Base-by-base conservation (phyloP, 2,329 filamentous ascomycete genomes). In the Stagonosporopsis vannaccii region DNA sequence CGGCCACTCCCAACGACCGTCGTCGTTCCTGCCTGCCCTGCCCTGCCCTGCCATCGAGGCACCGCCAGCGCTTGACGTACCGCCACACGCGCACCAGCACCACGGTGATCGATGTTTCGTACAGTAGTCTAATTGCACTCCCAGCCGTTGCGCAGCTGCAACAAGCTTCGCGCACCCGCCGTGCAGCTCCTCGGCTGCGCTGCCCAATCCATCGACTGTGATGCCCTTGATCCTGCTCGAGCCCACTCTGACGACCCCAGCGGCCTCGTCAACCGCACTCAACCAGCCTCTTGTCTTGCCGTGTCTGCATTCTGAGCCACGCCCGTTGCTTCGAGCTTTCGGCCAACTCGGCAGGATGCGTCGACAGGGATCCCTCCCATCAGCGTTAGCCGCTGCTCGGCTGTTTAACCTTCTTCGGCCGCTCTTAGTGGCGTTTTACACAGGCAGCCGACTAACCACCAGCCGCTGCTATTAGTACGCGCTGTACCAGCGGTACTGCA, bases 271-370 rank as follows among this genome's bases (percentile, higher is more conserved):
- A 41, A 49, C 48, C 46, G 36, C 35, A n/a, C 41, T 46, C 41
- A 36, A 51, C 43, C 51, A 46, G 37, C 46, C 32, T 42, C 56
- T 33, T 43, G 45, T 46, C 50, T 50, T 41, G 50, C 39, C 20
- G 37, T 26, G 42, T 22, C 44, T 51, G 39, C 43, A 33, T 51
- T 47, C 42, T 30, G 30, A 52, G 26, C 49, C 51, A 40, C 25
- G 33, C 43, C 46, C 53, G 42, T 51, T 51, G 53, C 47, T 43
- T 52, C 56, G 50, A 47, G 53, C 49, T 49, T 46, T 61, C 67
- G 68, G 69, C 36, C 60, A 62, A 49, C 47, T 70, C 69, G 68
- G 71, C 70, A 65, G 59, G 60, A 64, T 70, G 64, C 68, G 62
- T 61, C 57, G 22, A 46, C 56, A 37, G 41, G 52, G 52, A 51